Base-by-base conservation (phyloP, 2,329 filamentous ascomycete species). In the Chaetomium globosum region DNA sequence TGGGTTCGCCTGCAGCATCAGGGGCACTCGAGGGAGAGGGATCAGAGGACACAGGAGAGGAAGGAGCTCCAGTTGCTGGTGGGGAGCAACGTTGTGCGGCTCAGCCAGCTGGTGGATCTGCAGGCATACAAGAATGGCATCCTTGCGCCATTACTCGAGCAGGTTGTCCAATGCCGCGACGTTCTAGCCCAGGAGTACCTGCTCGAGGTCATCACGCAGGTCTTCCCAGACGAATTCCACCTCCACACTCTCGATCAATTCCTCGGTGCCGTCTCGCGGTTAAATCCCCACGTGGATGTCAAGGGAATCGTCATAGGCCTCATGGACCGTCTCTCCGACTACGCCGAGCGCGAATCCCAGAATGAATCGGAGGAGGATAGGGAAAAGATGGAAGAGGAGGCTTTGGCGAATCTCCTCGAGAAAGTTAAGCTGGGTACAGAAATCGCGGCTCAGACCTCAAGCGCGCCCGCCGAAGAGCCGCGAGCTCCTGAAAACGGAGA, bases 1-100 rank as follows among this genome's bases (percentile, higher is more conserved):
- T 99, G 95, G 95, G 95, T 99, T 68, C 89, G 95, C 52, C 81
- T 98, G 74, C 95, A 99, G 77, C 95, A 99, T 77, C 95, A 99
- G 76, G 95, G 95, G 30, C 95, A 97, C 75, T 99, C 95, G 48
- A 86, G 94, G 73, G 95, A 99, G 78, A 85, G 95, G 60, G 95
- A 99, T 69, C 89, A 96, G 80, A 85, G 95, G 72, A 97, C 93
- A 65, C 93, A 95, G 74, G 95, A 99, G 80, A 85, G 95, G 72
- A 93, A 96, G 77, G 96, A 99, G 80, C 82, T 99, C 62, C 95
- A 99, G 80, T 83, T 99, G 67, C 84, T 99, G 9, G 95, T 99
- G 1, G 95, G 95, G 61, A 98, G 92, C 81, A 99, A 99, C 75
- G 87, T 99, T 71, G 95, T 97, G 70, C 88, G 95, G 65, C 80